These are phyloP conservation scores for Ophiosphaerella herpotricha DNA, from an alignment of 2,329 filamentous ascomycete species.

Conservation along the genomic window DNA sequence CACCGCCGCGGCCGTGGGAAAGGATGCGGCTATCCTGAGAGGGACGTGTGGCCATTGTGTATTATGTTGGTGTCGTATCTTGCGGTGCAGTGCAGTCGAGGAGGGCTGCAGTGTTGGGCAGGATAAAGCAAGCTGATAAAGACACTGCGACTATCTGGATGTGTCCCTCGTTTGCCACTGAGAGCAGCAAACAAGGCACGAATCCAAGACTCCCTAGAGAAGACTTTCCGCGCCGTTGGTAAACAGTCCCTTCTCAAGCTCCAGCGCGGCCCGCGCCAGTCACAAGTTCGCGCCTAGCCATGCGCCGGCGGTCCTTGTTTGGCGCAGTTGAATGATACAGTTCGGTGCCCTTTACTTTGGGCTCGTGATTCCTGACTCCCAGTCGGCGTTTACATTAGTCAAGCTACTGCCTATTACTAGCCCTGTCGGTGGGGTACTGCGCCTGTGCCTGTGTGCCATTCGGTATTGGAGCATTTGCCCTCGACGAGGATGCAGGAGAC, in stretches of 20 bases:
- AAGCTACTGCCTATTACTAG: conserved; percentile 8
- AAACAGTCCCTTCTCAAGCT: conserved; percentile 23
- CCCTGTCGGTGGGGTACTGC: conserved; percentile 18
- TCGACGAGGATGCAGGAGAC: neutral
- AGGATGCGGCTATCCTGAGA: conserved; percentile 36
- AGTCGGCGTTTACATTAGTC: conserved; percentile 31
- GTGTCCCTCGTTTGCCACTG: conserved; percentile 16
- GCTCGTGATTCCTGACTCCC: conserved; percentile 18
- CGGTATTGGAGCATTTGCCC: neutral
- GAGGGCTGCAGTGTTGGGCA: neutral
- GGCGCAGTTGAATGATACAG: conserved; percentile 8
- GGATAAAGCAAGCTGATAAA: conserved; percentile 15
- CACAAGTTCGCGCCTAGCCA: conserved; percentile 29
- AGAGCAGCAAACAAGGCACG: conserved; percentile 17
- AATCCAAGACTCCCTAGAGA: conserved; percentile 7
- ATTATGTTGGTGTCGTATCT: neutral
- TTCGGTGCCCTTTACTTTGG: conserved; percentile 10
- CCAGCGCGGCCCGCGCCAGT: conserved; percentile 30
- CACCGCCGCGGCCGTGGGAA: conserved; percentile 78
- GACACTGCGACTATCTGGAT: conserved; percentile 11
- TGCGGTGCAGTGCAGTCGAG: neutral
- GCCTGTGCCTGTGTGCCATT: conserved; percentile 3
- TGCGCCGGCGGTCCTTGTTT: conserved; percentile 23
- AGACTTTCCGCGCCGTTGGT: conserved; percentile 12
- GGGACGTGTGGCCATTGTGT: conserved; percentile 28